phyloP scores from a whole-genome alignment of 2,329 filamentous ascomycete genomes.

The Talaromyces sp. region DNA sequence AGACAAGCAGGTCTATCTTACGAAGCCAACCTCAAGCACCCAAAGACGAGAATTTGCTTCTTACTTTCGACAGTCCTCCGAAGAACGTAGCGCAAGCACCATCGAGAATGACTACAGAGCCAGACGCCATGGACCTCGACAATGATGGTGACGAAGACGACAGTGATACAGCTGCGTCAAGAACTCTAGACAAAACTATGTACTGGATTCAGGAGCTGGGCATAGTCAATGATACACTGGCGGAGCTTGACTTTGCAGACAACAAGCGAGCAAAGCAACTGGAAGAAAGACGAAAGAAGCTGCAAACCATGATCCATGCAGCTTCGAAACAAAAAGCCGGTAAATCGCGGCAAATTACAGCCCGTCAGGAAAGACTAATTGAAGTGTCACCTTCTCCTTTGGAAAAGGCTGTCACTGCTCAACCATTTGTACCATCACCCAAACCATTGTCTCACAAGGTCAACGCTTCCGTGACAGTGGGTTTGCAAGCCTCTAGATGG shows the following conservation, averaged over 20 bases:
- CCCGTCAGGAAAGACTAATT: not conserved
- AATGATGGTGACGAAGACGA: not conserved
- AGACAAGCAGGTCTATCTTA: not conserved
- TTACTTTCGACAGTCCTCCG: slow-evolving; percentile 20
- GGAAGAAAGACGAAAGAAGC: slow-evolving; percentile 17
- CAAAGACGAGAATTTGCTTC: slow-evolving; percentile 16
- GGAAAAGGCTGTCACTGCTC: slow-evolving; percentile 14
- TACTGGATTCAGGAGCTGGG: slow-evolving; percentile 18
- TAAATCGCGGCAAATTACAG: not conserved
- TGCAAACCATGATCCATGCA: slow-evolving; percentile 16
- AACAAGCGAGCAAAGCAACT: slow-evolving; percentile 13
- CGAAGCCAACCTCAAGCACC: not conserved
- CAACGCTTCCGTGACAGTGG: not conserved
- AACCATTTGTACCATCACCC: slow-evolving; percentile 14
- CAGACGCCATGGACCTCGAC: slow-evolving; percentile 21
- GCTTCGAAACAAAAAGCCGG: not conserved
- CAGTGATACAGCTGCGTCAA: not conserved
- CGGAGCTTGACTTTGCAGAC: slow-evolving; percentile 8
- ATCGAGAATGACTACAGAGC: slow-evolving; percentile 15
- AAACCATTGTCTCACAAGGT: slow-evolving; percentile 12
- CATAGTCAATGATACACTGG: slow-evolving; percentile 20
- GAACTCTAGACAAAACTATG: not conserved
- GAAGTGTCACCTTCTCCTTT: slow-evolving; percentile 4
- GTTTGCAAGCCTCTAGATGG: slow-evolving; percentile 2
- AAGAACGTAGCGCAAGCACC: not conserved